Conservation (phyloP, 345 rosid species). For the Moricandia arvensis region DNA sequence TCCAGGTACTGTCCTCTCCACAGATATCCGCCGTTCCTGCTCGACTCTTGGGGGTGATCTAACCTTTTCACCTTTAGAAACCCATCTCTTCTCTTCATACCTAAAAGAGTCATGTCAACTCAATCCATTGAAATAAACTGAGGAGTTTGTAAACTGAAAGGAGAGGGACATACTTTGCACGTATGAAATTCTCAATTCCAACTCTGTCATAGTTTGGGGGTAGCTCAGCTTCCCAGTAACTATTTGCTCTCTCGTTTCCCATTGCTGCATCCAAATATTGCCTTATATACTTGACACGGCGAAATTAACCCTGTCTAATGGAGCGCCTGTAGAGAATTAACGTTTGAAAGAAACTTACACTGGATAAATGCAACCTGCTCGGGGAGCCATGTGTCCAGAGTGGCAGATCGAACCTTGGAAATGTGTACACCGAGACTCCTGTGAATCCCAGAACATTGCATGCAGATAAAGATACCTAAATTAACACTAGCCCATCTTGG, state of each 20-base stretch:
- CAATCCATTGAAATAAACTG: slow-evolving; percentile 5
- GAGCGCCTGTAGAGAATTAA: not conserved
- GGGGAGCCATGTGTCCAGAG: slow-evolving; percentile 83
- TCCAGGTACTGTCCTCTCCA: slow-evolving; percentile 54
- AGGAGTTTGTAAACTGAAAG: too few species aligned
- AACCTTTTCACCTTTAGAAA: slow-evolving; percentile 17
- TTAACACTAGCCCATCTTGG: slow-evolving; percentile 37
- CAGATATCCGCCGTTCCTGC: slow-evolving; percentile 61
- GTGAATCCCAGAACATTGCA: slow-evolving; percentile 97
- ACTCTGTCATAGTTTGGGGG: slow-evolving; percentile 92
- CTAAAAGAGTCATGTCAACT: slow-evolving; percentile 32
- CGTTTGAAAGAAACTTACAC: slow-evolving; percentile 48
- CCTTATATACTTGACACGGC: not conserved
- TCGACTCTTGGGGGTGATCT: slow-evolving; percentile 59
- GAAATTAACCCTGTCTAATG: not conserved
- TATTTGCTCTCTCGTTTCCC: slow-evolving; percentile 94
- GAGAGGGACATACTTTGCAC: too few species aligned
- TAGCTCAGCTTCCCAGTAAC: slow-evolving; percentile 96
- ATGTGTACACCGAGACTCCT: slow-evolving; percentile 99
- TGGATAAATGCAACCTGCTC: slow-evolving; percentile 94
- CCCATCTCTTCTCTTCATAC: slow-evolving; percentile 95
- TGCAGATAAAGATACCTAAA: slow-evolving; percentile 94
- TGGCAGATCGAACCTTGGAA: slow-evolving; percentile 50
- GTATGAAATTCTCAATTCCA: slow-evolving; percentile 92
- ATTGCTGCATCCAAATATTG: slow-evolving; percentile 56